Base-by-base conservation (phyloP, 2,329 filamentous ascomycete species). In the Fusarium tricinctum region DNA sequence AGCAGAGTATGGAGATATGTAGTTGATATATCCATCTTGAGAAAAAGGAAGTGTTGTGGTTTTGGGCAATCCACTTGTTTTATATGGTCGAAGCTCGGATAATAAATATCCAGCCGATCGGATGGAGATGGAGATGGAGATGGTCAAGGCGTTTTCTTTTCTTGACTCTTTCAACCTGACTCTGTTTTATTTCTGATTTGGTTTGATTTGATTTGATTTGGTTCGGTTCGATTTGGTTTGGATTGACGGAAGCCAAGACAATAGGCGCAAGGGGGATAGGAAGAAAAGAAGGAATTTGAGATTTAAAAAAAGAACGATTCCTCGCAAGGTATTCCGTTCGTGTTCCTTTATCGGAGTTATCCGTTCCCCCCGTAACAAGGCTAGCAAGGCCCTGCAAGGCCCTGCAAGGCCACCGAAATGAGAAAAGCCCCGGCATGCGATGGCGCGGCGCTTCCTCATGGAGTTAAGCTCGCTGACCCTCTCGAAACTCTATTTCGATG, bases 371-470 rank as follows among this genome's bases (percentile, higher is more conserved):
- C 51, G 35, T 22, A 52, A 28, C 49, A 43, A 35, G 38, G 35
- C 49, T 28, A 28, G 26, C 8, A 26, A 26, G 26, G 26, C 9
- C 22, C 22, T 4, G 4, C 22, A 23, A 23, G 8, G 23, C 23
- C 23, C 23, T 8, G 23, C 23, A 23, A 8, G 26, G 26, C 28
- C 28, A 53, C 57, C 45, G 19, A 58, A 63, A 30, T 12, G 53
- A 69, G 58, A 54, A 57, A 51, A 40, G 61, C 61, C 59, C 60
- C 61, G 60, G 60, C 59, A 52, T 38, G 39, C 58, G 52, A 64
- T 58, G 54, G 71, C 71, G 69, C 70, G 72, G 72, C 72, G 58
- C 58, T 70, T 51, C 71, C 71, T 28, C 57, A 47, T 47, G 6
- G 9, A 63, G 61, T 43, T 22, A 74, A 70, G 60, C 19, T 17